These are phyloP conservation scores for Helicocarpus griseus DNA, from an alignment of 2,329 filamentous ascomycete genomes.

Conservation along the genomic window DNA sequence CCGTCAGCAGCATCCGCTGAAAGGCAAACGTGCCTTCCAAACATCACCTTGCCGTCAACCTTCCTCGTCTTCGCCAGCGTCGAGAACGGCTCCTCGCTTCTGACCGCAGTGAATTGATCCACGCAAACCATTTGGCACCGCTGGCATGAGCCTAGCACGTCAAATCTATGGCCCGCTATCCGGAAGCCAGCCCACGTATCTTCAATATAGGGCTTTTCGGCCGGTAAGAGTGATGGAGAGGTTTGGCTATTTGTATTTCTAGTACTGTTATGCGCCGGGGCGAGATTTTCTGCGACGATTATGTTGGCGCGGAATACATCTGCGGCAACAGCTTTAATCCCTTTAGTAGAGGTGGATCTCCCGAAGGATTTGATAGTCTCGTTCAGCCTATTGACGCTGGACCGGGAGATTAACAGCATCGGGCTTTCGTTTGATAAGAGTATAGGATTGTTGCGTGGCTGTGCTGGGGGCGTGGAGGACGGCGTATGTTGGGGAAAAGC, in stretches of 20 bases:
- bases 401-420: conserved; percentile 71
- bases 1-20: conserved; percentile 18
- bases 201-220: conserved; percentile 60
- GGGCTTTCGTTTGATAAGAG: conserved; percentile 88
- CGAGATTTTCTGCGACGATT: conserved; percentile 50
- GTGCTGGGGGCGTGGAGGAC: conserved; percentile 43
- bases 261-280: conserved; percentile 18
- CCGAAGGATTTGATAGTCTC: conserved; percentile 52
- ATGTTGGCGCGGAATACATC: conserved; percentile 86
- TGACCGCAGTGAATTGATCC: conserved; percentile 70
- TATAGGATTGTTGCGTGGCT: conserved; percentile 45
- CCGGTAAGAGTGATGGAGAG: conserved; percentile 25
- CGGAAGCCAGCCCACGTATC: conserved; percentile 63
- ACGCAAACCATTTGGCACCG: conserved; percentile 96
- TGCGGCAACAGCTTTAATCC: conserved; percentile 50
- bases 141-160: conserved; percentile 72
- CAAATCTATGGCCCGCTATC: conserved; percentile 46
- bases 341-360: conserved; percentile 41
- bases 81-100: conserved; percentile 74
- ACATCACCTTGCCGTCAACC: conserved; percentile 75
- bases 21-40: conserved; percentile 64
- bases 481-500: conserved; percentile 39
- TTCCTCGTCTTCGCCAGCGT: conserved; percentile 81
- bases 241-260: background rate
- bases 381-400: conserved; percentile 73